Base-by-base conservation (phyloP, 192 early-diverging fungal species). In the Kappamyces sp. region DNA sequence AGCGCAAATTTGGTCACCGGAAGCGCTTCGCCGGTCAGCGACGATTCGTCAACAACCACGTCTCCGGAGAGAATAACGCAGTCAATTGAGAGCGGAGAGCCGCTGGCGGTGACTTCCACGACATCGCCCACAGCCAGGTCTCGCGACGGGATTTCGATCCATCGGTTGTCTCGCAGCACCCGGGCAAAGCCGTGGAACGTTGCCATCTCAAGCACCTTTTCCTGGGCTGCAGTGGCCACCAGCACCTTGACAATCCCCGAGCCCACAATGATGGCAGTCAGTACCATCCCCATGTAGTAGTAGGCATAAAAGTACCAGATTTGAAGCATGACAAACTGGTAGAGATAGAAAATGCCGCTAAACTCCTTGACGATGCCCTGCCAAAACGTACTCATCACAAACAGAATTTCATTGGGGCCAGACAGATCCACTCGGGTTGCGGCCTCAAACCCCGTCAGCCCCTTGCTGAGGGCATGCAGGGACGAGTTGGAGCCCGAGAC, bases 41-140 rank as follows among this genome's bases (percentile, higher is more conserved):
- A 77, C 41, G 75, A 77, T 54, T 91, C 89, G 66, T 91, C 84
- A 22, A 83, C 82, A 14, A 91, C 85, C 0, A 78, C 79, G 35
- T 83, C 80, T 39, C 89, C 89, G 29, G 69, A 61, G 3, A 89
- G 54, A 31, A 91, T 69, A 2, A 84, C 82, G 33, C 76, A 80
- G 49, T 91, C 89, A 40, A 84, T 85, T 33, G 85, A 76, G 12
- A 91, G 48, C 30, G 73, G 63, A 45, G 70, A 63, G 22, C 66
- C 68, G 6, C 73, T 62, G 33, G 51, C 49, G 29, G 15, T 45
- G 9, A 88, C 55, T 61, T 77, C 69, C 40, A 87, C 75, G 0
- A 89, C 83, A 65, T 89, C 87, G 45, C 88, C 88, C n/a, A 83
- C 81, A 8, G 85, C 86, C 36, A 88, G 59, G 2, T 85, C 72